Evolutionary conservation across 345 rosid genomes (phyloP), one percentile per base, ranked within the genome.

Genomic region (Laguncularia racemosa): DNA sequence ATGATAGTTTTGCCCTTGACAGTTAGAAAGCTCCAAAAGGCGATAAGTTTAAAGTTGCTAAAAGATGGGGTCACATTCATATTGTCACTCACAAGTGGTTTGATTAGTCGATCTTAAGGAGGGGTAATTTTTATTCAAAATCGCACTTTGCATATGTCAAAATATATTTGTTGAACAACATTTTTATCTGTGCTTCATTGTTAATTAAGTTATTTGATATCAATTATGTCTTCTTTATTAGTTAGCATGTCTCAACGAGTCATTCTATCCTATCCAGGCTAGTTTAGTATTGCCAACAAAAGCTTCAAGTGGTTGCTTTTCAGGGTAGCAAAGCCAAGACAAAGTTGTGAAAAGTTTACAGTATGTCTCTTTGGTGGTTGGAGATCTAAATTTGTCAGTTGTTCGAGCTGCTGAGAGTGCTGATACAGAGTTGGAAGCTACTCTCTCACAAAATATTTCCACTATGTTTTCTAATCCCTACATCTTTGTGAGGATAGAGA

Each of bases 41-140:
- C 63, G 97, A 89, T 77, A 93, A 93, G 69, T 85, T 79, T 73
- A 81, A 77, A 80, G 96, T 87, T 77, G 97, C 99, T 45, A 67
- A 65, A 48, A 82, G 78, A 71, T 93, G 99, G 99, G 97, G 97
- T 55, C 83, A 76, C 67, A 80, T 89, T 72, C 79, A 71, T 73
- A 85, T 89, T 65, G 88, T 93, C 53, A 68, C 78, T 58, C 75
- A 83, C 64, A 93, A 82, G 80, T 93, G 99, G 99, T 71, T 89
- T 73, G 76, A 84, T 60, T 96, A 89, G 65, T 89, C 92, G 58
- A 67, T 87, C 70, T 81, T 78, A 50, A 81, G 81, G 79, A 80
- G 77, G 81, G 97, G 97, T 89, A 76, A 71, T 53, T 23, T 28
- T 71, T 72, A 4, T 33, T 33, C 40, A 6, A 4, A 33, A 46